phyloP scores from a whole-genome alignment of 1,284 basidiomycete species.

The Sporisorium graminicola region DNA sequence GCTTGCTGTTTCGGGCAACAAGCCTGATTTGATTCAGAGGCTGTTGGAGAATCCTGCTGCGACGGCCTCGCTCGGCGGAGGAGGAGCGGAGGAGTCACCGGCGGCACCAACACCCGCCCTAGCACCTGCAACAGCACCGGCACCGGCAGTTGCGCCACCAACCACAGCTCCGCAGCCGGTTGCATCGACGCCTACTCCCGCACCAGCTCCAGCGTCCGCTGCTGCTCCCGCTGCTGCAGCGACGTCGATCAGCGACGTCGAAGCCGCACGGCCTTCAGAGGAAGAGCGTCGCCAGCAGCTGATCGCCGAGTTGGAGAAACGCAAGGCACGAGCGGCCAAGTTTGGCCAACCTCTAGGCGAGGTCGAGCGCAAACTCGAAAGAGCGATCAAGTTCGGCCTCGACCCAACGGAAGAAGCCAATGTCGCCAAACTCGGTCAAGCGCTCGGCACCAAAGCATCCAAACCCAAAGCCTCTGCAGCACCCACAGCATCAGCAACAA shows the following conservation, averaged over 20 bases:
- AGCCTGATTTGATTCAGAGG: conserved; percentile 63
- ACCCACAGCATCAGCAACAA: not conserved
- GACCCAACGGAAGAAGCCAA: conserved; percentile 32
- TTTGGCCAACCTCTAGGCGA: conserved; percentile 63
- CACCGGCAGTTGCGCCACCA: not conserved
- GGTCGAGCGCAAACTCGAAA: conserved; percentile 58
- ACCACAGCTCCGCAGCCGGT: not conserved
- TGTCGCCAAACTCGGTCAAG: conserved; percentile 31
- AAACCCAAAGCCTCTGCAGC: conserved; percentile 5
- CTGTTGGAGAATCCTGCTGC: conserved; percentile 64
- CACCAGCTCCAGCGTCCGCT: conserved; percentile 12
- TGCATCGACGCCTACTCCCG: not conserved
- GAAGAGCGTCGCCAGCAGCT: conserved; percentile 48
- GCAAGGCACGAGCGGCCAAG: conserved; percentile 60
- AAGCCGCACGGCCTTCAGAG: conserved; percentile 6
- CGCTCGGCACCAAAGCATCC: conserved; percentile 15
- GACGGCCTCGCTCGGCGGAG: conserved; percentile 30
- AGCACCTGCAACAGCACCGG: conserved; percentile 5
- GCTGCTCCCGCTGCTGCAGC: conserved; percentile 1
- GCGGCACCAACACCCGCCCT: conserved; percentile 13
- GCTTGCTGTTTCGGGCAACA: conserved; percentile 60
- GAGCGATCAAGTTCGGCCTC: conserved; percentile 64
- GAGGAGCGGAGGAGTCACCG: conserved; percentile 2
- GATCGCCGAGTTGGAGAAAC: conserved; percentile 63
- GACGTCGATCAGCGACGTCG: not conserved